Percentiles rank a stretch among this genome's conserved stretches.
These are phyloP conservation scores for Leccinum subrobustum DNA, from an alignment of 1,284 basidiomycete genomes.

Conservation along the genomic window DNA sequence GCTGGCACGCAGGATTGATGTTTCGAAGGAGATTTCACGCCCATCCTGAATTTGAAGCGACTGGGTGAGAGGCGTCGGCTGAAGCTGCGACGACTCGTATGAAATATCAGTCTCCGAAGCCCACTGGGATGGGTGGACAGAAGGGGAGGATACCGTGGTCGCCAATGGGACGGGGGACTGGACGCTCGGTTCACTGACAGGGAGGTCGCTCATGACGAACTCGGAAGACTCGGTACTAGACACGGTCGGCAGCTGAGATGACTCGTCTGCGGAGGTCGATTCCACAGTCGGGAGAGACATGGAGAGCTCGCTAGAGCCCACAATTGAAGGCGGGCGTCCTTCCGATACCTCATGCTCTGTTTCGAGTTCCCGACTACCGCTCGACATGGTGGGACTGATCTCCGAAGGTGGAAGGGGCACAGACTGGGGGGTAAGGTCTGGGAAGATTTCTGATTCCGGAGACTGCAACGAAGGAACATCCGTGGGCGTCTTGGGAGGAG, in stretches of 20 bases:
- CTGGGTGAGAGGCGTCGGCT: slow-evolving; percentile 62
- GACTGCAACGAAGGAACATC: slow-evolving; percentile 30
- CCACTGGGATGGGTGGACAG: slow-evolving; percentile 38
- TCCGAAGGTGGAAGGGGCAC: slow-evolving; percentile 41
- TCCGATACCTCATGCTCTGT: slow-evolving; percentile 18
- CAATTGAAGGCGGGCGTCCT: slow-evolving; percentile 18
- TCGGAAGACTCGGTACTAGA: slow-evolving; percentile 37
- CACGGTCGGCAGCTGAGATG: slow-evolving; percentile 18
- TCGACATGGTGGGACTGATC: slow-evolving; percentile 34
- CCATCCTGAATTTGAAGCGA: slow-evolving; percentile 58
- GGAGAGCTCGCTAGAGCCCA: slow-evolving; percentile 26
- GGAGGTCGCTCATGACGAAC: slow-evolving; percentile 24
- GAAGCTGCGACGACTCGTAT: slow-evolving; percentile 67
- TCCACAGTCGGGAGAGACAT: slow-evolving; percentile 23
- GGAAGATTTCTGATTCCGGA: slow-evolving; percentile 26
- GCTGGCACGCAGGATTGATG: slow-evolving; percentile 50
- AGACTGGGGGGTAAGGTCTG: slow-evolving; percentile 35
- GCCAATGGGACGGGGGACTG: slow-evolving; percentile 22
- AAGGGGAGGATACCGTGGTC: slow-evolving; percentile 27
- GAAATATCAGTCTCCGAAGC: slow-evolving; percentile 59
- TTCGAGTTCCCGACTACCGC: slow-evolving; percentile 25
- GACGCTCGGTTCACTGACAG: slow-evolving; percentile 31
- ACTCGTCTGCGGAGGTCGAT: slow-evolving; percentile 27
- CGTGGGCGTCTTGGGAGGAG: slow-evolving; percentile 33
- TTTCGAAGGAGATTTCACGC: slow-evolving; percentile 62